Evolutionary conservation across 179 eudicot species (phyloP).

Genomic region (Amaranthus tricolor): DNA sequence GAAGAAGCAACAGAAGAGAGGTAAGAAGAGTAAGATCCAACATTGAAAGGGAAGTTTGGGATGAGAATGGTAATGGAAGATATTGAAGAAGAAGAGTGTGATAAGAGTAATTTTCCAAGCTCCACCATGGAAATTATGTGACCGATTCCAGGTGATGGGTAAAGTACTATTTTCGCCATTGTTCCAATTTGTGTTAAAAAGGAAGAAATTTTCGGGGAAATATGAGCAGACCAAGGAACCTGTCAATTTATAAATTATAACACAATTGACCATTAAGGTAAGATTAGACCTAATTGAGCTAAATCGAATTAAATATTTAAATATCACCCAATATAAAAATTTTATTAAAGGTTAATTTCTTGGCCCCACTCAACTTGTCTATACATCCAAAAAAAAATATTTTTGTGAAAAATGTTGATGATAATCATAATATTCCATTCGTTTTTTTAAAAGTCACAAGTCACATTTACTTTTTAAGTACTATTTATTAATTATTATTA

Average conservation of each 20-base stretch:
- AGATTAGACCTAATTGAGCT: too few species aligned
- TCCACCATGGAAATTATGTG: constrained; percentile 44
- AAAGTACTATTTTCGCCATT: constrained; percentile 34
- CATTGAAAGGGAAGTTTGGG: constrained; percentile 9
- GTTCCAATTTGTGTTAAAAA: not conserved
- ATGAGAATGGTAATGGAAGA: constrained; percentile 33
- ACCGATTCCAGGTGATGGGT: constrained; percentile 42
- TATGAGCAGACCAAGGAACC: not conserved
- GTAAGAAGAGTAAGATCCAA: constrained; percentile 27
- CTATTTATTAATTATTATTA: too few species aligned
- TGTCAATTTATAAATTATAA: not conserved
- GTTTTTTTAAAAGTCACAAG: too few species aligned
- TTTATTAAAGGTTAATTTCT: too few species aligned
- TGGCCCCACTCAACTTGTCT: too few species aligned
- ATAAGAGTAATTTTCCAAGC: constrained; percentile 36
- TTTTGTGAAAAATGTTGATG: too few species aligned
- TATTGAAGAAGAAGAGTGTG: constrained; percentile 18
- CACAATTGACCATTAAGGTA: too few species aligned
- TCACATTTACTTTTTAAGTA: too few species aligned
- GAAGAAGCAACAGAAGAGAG: constrained; percentile 27
- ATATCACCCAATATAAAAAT: too few species aligned
- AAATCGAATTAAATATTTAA: too few species aligned
- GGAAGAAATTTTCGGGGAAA: not conserved
- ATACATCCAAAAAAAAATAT: too few species aligned
- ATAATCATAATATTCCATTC: too few species aligned